phyloP scores from a whole-genome alignment of 345 rosid genomes.

The Cardiospermum halicacabum region DNA sequence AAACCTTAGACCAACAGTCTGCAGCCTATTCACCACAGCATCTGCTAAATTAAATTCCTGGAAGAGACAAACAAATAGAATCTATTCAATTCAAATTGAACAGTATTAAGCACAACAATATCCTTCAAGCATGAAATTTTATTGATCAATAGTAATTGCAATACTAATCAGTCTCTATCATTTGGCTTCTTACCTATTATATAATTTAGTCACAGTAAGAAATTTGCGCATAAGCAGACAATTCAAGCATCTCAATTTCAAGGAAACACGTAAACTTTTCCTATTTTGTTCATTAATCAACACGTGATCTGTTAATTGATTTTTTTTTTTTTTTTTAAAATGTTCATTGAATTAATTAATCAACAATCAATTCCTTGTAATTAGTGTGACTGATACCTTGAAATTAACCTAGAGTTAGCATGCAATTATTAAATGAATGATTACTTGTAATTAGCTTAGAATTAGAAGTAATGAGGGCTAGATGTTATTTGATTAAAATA shows the following conservation, averaged over 20 bases:
- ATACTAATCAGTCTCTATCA: background rate
- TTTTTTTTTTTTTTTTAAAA: too few relatives aligned
- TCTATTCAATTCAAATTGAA: background rate
- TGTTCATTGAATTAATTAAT: too few relatives aligned
- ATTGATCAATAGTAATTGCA: background rate
- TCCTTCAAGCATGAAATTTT: background rate
- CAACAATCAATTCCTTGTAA: too few relatives aligned
- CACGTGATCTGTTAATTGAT: too few relatives aligned
- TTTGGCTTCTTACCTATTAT: background rate
- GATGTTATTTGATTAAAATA: too few relatives aligned
- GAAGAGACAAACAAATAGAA: slow-evolving; percentile 22
- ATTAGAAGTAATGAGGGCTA: too few relatives aligned
- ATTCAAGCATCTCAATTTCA: background rate
- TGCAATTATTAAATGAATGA: too few relatives aligned
- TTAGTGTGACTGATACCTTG: too few relatives aligned
- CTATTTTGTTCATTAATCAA: too few relatives aligned
- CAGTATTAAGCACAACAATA: background rate
- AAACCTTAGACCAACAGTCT: slow-evolving; percentile 86
- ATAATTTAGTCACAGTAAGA: background rate
- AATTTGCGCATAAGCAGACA: background rate
- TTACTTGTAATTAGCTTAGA: too few relatives aligned
- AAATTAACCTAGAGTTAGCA: too few relatives aligned
- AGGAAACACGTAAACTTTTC: background rate
- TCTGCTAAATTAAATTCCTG: slow-evolving; percentile 90
- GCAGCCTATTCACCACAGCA: slow-evolving; percentile 88